These are phyloP conservation scores for Suhomyces vadensis DNA, from an alignment of 805 yeast genomes.

Conservation along the genomic window DNA sequence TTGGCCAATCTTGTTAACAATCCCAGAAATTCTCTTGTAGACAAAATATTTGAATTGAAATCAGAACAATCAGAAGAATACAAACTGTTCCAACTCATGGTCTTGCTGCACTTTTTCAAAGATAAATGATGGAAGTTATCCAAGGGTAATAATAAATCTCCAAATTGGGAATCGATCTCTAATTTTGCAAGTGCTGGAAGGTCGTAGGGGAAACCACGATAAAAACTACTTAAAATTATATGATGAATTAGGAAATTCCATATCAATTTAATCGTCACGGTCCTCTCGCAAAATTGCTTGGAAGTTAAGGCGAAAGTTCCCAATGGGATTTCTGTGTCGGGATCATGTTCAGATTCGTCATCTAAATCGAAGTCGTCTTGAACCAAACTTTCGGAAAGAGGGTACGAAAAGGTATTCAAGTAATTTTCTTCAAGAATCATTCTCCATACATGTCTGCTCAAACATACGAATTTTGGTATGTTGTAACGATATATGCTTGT, in stretches of 20 bases:
- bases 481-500: conserved; percentile 13
- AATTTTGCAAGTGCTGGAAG: conserved; percentile 10
- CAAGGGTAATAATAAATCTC: conserved; percentile 21
- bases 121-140: conserved; percentile 11
- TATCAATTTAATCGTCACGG: conserved; percentile 21
- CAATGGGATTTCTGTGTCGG: neutral
- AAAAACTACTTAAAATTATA: conserved; percentile 16
- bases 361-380: neutral
- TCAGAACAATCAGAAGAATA: conserved; percentile 8
- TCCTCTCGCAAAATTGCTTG: conserved; percentile 26
- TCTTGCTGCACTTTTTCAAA: conserved; percentile 4
- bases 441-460: conserved; percentile 14
- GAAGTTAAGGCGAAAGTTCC: conserved; percentile 4
- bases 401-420: conserved; percentile 17
- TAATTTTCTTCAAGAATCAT: conserved; percentile 20
- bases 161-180: conserved; percentile 12
- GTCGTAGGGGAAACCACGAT: conserved; percentile 22
- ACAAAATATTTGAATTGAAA: conserved; percentile 12
- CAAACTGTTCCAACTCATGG: conserved; percentile 14
- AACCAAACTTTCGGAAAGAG: conserved; percentile 6
- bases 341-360: too few species aligned
- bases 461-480: conserved; percentile 11
- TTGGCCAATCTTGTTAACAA: neutral
- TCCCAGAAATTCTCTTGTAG: conserved; percentile 7
- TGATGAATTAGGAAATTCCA: conserved; percentile 26